Conservation (phyloP, 805 yeast species). For the Candida nitratophila region DNA sequence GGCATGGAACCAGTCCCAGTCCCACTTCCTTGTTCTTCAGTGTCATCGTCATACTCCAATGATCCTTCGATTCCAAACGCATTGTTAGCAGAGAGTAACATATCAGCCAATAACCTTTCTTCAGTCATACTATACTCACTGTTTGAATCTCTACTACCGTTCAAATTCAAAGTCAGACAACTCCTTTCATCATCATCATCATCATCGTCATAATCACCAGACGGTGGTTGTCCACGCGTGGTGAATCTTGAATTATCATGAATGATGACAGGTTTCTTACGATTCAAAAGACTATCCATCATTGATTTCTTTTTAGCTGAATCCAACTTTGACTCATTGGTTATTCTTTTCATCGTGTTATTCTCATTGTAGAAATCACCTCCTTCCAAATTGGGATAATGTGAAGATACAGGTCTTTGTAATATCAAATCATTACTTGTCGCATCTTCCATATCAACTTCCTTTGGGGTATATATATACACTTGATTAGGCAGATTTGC, state of each 20-base stretch:
- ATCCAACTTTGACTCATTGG: too few relatives aligned
- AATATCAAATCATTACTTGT: too few relatives aligned
- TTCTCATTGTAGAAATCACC: neutral
- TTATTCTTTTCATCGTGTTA: too few relatives aligned
- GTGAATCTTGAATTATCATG: neutral
- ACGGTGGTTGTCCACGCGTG: neutral
- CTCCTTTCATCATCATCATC: too few relatives aligned
- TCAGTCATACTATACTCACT: neutral
- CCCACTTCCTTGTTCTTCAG: too few relatives aligned
- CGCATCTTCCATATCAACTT: slow-evolving; percentile 30
- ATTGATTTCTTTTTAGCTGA: neutral
- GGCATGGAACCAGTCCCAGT: too few relatives aligned
- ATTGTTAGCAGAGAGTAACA: neutral
- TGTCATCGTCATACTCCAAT: neutral
- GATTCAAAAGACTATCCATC: neutral
- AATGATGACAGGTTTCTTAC: neutral
- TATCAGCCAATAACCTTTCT: neutral
- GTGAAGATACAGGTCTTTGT: neutral
- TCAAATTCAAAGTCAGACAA: too few relatives aligned
- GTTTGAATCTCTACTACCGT: neutral
- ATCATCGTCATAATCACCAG: too few relatives aligned
- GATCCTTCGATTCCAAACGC: neutral
- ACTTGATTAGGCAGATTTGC: slow-evolving; percentile 27
- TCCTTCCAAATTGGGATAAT: neutral
- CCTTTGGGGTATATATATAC: slow-evolving; percentile 35